Percentiles rank a stretch among this genome's conserved stretches.
phyloP scores from a whole-genome alignment of 2,329 filamentous ascomycete genomes.

The Parasarocladium wereldwijsianum region DNA sequence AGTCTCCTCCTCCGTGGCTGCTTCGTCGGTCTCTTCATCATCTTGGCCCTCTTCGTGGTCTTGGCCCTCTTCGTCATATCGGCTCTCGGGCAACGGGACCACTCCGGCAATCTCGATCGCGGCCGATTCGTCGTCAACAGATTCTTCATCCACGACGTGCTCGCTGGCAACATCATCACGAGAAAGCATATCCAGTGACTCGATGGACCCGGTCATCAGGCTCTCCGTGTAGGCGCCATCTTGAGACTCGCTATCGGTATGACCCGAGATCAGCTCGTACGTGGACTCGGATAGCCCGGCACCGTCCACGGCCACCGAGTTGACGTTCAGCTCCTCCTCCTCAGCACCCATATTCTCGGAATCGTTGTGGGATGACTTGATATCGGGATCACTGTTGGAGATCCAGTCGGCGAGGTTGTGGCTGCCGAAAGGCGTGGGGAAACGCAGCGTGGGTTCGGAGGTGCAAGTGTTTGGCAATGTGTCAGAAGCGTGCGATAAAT shows the following conservation, averaged over 20 bases:
- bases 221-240: conserved; percentile 21
- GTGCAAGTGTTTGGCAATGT: no score
- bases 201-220: conserved; percentile 33
- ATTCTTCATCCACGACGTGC: conserved; percentile 20
- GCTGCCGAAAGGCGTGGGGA: conserved; percentile 40
- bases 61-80: conserved; percentile 1
- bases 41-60: neutral
- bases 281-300: conserved; percentile 39
- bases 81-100: no score
- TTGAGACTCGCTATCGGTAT: conserved; percentile 35
- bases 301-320: conserved; percentile 12
- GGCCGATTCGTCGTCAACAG: no score
- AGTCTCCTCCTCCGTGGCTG: conserved; percentile 8
- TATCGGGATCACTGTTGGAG: conserved; percentile 40
- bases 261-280: conserved; percentile 36
- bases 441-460: conserved; percentile 37
- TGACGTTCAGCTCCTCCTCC: no score
- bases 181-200: conserved; percentile 31
- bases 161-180: conserved; percentile 39
- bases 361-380: conserved; percentile 32
- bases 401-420: conserved; percentile 44
- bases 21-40: no score
- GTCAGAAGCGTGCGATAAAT: neutral
- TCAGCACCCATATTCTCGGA: no score
- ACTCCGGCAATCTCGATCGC: no score